Percentiles rank a stretch among this genome's conserved stretches.
Conservation (phyloP, 371 early-diverging fungal genomes). For the Dichotomocladium elegans region DNA sequence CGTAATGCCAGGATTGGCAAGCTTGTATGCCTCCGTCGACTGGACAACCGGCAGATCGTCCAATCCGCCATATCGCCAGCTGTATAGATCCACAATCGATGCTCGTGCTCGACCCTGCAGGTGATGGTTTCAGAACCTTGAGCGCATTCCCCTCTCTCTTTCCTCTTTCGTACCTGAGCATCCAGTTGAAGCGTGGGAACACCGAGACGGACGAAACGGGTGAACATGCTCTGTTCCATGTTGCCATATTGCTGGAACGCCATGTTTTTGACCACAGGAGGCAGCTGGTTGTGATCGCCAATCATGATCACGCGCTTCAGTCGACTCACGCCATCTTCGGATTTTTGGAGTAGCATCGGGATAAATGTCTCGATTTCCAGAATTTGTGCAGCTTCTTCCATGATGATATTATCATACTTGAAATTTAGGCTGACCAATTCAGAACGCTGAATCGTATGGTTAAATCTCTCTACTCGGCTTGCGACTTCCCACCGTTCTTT, state of each 20-base stretch:
- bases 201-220: conserved; percentile 86
- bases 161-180: conserved; percentile 55
- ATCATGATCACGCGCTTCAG: conserved; percentile 90
- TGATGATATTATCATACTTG: conserved; percentile 90
- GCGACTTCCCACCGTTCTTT: no score
- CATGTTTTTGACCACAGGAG: conserved; percentile 87
- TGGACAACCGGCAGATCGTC: conserved; percentile 56
- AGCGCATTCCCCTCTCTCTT: not conserved
- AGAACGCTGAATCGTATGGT: conserved; percentile 41
- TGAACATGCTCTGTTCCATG: conserved; percentile 91
- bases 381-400: conserved; percentile 98
- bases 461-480: no score
- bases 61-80: conserved; percentile 74
- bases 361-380: conserved; percentile 96
- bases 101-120: conserved; percentile 77
- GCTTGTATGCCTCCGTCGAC: conserved; percentile 34
- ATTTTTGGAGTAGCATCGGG: conserved; percentile 80
- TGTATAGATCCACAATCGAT: conserved; percentile 76
- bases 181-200: conserved; percentile 84
- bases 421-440: conserved; percentile 85
- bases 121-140: no score
- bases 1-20: conserved; percentile 82
- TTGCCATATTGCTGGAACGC: conserved; percentile 82
- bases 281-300: conserved; percentile 96
- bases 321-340: conserved; percentile 54